Conservation (phyloP, 768 basidiomycete genomes). For the Lepiota venenata region DNA sequence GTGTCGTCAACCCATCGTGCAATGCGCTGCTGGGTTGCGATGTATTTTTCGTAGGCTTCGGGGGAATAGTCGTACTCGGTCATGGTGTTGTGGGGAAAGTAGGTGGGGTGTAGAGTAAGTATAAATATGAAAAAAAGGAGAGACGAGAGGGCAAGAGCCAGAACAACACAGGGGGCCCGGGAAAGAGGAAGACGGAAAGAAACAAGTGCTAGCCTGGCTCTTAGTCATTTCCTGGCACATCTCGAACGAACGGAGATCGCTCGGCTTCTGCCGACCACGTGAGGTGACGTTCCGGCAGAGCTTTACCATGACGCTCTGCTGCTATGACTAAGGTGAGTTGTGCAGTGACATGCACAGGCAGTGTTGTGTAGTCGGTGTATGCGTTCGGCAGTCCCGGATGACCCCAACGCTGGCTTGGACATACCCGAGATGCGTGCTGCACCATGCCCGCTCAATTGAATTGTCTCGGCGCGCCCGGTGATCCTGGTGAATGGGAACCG, state of each 20-base stretch:
- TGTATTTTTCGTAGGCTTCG: slow-evolving; percentile 15
- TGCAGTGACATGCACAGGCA: too few species aligned
- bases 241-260: neutral
- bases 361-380: too few species aligned
- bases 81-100: slow-evolving; percentile 10
- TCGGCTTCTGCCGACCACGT: neutral
- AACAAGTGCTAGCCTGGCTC: neutral
- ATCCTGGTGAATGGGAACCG: too few species aligned
- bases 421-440: too few species aligned
- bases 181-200: neutral
- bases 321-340: too few species aligned
- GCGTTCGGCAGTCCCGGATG: too few species aligned
- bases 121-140: slow-evolving; percentile 9
- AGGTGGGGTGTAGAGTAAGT: neutral
- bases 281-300: neutral
- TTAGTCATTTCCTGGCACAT: neutral
- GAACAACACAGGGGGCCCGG: neutral
- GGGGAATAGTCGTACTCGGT: slow-evolving; percentile 17
- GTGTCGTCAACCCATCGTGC: slow-evolving; percentile 16
- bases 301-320: too few species aligned
- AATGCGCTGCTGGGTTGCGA: slow-evolving; percentile 14
- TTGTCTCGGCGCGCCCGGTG: too few species aligned
- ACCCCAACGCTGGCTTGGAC: too few species aligned
- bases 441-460: too few species aligned
- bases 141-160: neutral